Conservation (phyloP, 345 rosid species). For the Cardamine resedifolia region DNA sequence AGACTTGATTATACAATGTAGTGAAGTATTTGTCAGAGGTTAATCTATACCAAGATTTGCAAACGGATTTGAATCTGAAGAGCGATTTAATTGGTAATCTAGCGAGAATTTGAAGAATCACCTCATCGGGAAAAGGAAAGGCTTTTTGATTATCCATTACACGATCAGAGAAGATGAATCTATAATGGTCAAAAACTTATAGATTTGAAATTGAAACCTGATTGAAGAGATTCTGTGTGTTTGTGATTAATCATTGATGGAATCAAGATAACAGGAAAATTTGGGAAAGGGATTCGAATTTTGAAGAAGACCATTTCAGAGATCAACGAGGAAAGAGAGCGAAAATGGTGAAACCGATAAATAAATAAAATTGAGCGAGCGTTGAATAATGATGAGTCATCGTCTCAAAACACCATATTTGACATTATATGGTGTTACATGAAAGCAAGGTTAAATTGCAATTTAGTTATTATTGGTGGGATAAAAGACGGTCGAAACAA, state of each 20-base stretch:
- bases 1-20: conserved; percentile 50
- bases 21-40: conserved; percentile 60
- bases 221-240: not conserved
- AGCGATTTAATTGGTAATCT: conserved; percentile 77
- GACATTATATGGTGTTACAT: too few relatives aligned
- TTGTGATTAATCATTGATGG: not conserved
- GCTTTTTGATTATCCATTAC: conserved; percentile 40
- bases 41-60: conserved; percentile 70
- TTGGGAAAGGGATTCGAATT: not conserved
- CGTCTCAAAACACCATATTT: too few relatives aligned
- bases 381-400: too few relatives aligned
- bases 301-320: not conserved
- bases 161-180: not conserved
- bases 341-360: not conserved
- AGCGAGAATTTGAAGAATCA: conserved; percentile 62
- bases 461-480: too few relatives aligned
- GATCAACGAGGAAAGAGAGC: conserved; percentile 4
- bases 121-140: conserved; percentile 67
- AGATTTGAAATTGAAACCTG: not conserved
- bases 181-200: not conserved
- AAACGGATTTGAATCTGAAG: conserved; percentile 64
- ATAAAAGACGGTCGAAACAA: too few relatives aligned
- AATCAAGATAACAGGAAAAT: not conserved
- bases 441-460: too few relatives aligned
- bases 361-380: too few relatives aligned